Conservation (phyloP, 805 yeast genomes). For the Lipomyces japonicus region DNA sequence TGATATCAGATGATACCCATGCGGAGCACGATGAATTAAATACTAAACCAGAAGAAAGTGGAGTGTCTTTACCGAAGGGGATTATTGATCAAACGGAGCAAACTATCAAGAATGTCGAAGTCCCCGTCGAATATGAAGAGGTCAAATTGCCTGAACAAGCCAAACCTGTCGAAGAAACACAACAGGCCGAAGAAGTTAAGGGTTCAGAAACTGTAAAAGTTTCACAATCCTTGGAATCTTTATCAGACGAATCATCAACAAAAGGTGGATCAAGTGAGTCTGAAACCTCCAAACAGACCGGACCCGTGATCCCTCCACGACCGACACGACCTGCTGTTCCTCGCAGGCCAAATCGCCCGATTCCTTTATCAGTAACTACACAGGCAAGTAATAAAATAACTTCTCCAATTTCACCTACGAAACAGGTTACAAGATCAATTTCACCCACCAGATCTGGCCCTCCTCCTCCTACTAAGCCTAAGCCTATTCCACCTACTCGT, state of each 20-base stretch:
- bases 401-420: too few species aligned
- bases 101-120: too few species aligned
- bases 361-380: too few species aligned
- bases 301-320: slow-evolving; percentile 9
- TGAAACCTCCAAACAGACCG: not conserved
- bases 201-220: not conserved
- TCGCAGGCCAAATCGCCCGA: slow-evolving; percentile 6
- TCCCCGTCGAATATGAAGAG: not conserved
- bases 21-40: too few species aligned
- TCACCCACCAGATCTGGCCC: not conserved
- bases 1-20: too few species aligned
- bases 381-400: too few species aligned
- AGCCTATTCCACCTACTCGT: slow-evolving; percentile 29
- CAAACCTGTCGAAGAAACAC: not conserved
- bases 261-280: not conserved
- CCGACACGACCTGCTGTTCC: slow-evolving; percentile 16
- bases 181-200: not conserved
- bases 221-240: not conserved
- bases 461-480: slow-evolving; percentile 7
- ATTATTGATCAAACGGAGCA: too few species aligned
- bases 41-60: too few species aligned
- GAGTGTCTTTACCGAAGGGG: too few species aligned
- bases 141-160: not conserved
- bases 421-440: not conserved
- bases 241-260: not conserved